Conservation (phyloP, 129 eudicot genomes). For the Kitagawia praeruptora region DNA sequence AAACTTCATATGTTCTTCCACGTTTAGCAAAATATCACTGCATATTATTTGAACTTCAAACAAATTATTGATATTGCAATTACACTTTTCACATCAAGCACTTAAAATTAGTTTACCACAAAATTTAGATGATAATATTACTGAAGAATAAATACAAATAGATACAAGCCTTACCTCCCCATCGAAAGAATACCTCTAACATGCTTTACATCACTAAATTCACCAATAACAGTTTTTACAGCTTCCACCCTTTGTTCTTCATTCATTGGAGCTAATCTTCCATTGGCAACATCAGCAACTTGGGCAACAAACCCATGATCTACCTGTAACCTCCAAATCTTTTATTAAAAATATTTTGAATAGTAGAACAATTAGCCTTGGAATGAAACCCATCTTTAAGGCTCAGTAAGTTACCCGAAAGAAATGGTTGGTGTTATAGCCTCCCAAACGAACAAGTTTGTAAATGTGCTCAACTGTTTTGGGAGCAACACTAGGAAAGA, state of each 20-base stretch:
- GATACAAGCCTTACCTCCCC: constrained; percentile 65
- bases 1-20: not conserved
- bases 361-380: constrained; percentile 2
- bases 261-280: constrained; percentile 95
- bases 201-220: constrained; percentile 92
- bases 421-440: constrained; percentile 95
- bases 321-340: constrained; percentile 36
- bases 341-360: constrained; percentile 7
- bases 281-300: constrained; percentile 87
- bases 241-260: constrained; percentile 83
- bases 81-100: not conserved
- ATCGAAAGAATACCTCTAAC: constrained; percentile 97
- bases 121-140: not conserved
- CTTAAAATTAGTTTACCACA: not conserved
- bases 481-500: constrained; percentile 88
- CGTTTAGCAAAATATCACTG: not conserved
- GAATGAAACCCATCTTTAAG: constrained; percentile 2
- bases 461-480: constrained; percentile 86
- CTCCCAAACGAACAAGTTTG: constrained; percentile 93
- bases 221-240: constrained; percentile 74
- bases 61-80: not conserved
- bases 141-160: not conserved
- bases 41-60: not conserved
- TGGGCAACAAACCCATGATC: constrained; percentile 98
- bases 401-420: constrained; percentile 53